Conservation (phyloP, 257 asterid species). For the Jacaranda mimosifolia region DNA sequence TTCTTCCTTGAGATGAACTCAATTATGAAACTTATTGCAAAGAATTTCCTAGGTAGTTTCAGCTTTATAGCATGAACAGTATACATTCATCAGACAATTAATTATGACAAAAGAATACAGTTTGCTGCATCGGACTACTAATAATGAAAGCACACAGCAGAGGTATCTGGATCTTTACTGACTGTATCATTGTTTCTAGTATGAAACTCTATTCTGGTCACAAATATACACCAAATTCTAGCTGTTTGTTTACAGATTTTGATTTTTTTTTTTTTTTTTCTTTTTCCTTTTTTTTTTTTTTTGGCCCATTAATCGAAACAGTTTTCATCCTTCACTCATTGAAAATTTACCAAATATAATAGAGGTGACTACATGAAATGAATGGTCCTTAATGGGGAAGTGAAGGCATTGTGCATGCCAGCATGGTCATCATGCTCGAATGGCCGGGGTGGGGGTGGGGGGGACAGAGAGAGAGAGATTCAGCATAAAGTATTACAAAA, state of each 20-base stretch:
- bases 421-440: constrained; percentile 20
- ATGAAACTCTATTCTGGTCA: constrained; percentile 25
- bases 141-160: not conserved
- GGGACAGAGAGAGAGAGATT: not conserved
- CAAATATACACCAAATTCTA: not conserved
- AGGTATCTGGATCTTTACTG: not conserved
- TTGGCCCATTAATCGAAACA: not conserved
- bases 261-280: not conserved
- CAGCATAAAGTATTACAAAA: constrained; percentile 21
- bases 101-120: constrained; percentile 9
- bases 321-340: not conserved
- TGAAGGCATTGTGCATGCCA: constrained; percentile 5
- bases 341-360: constrained; percentile 9
- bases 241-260: not conserved
- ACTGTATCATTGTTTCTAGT: not conserved
- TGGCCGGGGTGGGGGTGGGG: not conserved
- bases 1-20: constrained; percentile 42
- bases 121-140: not conserved
- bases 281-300: not conserved
- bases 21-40: constrained; percentile 41
- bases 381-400: constrained; percentile 2
- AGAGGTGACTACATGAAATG: not conserved
- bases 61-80: constrained; percentile 27
- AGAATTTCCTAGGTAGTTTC: constrained; percentile 45
- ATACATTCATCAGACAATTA: constrained; percentile 6